Evolutionary conservation across 2,329 filamentous ascomycete species (phyloP), one percentile per base, ranked within the genome.

Genomic region (Kalmusia sp.): DNA sequence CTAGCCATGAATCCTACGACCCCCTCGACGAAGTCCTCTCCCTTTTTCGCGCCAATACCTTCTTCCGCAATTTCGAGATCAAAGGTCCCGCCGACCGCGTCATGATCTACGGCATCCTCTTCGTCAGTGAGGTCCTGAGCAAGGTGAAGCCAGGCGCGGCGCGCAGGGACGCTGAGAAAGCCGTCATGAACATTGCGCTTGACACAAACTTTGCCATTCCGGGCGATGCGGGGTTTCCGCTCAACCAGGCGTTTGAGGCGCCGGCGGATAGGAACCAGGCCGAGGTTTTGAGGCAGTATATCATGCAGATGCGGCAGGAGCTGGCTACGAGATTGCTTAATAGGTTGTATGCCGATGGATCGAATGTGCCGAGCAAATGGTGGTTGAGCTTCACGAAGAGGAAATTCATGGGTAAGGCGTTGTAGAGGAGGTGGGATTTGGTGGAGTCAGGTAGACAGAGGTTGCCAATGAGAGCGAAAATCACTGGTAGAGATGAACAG

Each of bases 31-130:
- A 99, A 81, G 87, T 96, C 46, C 84, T 99, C 50, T 84, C 88
- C 11, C 85, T 98, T 44, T 99, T 98, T 84, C 91, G 95, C 61
- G 93, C 95, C 68, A 98, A 99, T 82, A 97, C 93, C 55, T 93
- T 99, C 78, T 99, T 98, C 84, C 90, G 95, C 70, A 99, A 98
- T 84, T 99, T 99, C 70, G 95, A 98, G 82, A 96, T 98, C 80
- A 93, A 96, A 79, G 95, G 95, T 12, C 90, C 92, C 22, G 93
- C 95, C 53, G 95, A 99, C 78, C 86, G 95, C 34, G 87, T 98
- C 70, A 84, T 99, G 63, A 93, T 98, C 70, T 99, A 99, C 79
- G 93, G 93, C 58, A 99, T 97, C 74, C 84, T 96, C 72, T 98
- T 93, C 77, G 84, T 98, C 69, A 93, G 89, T 77, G 93, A 98